Evolutionary conservation across 306 rosid genomes (phyloP).

Genomic region (Echinosophora koreensis): DNA sequence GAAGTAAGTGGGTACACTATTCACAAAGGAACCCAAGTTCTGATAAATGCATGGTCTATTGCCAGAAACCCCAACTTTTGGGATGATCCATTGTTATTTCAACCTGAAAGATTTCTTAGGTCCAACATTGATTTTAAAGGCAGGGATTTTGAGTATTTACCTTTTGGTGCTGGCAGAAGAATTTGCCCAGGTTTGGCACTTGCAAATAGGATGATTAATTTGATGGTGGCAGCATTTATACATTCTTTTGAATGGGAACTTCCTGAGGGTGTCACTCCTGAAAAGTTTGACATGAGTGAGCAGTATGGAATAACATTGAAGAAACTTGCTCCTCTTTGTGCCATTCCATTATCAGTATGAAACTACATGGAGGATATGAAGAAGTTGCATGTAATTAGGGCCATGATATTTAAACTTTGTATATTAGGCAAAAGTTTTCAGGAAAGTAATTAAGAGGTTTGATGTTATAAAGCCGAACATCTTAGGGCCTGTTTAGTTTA

Average conservation of each 20-base stretch:
- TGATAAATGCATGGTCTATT: conserved; percentile 68
- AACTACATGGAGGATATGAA: too few species aligned
- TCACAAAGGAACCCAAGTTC: conserved; percentile 55
- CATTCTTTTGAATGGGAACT: conserved; percentile 68
- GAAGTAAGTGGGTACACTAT: conserved; percentile 52
- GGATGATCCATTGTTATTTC: conserved; percentile 51
- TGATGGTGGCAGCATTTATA: conserved; percentile 57
- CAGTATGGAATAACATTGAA: conserved; percentile 67
- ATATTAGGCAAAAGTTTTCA: not conserved
- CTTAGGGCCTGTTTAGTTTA: too few species aligned
- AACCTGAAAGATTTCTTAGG: conserved; percentile 60
- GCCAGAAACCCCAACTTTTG: conserved; percentile 60
- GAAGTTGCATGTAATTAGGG: not conserved
- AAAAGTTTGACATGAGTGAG: conserved; percentile 62
- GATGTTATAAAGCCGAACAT: not conserved
- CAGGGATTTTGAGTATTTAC: conserved; percentile 60
- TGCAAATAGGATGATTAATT: conserved; percentile 63
- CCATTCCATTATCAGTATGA: conserved; percentile 44
- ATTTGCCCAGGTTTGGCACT: conserved; percentile 72
- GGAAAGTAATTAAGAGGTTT: not conserved
- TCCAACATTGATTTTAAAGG: conserved; percentile 57
- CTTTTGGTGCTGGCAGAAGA: conserved; percentile 73
- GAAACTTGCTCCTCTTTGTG: conserved; percentile 63
- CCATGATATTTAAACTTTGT: not conserved
- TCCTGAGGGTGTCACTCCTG: conserved; percentile 52